Base-by-base conservation (phyloP, 2,329 filamentous ascomycete species). In the Sporothrix mexicana region DNA sequence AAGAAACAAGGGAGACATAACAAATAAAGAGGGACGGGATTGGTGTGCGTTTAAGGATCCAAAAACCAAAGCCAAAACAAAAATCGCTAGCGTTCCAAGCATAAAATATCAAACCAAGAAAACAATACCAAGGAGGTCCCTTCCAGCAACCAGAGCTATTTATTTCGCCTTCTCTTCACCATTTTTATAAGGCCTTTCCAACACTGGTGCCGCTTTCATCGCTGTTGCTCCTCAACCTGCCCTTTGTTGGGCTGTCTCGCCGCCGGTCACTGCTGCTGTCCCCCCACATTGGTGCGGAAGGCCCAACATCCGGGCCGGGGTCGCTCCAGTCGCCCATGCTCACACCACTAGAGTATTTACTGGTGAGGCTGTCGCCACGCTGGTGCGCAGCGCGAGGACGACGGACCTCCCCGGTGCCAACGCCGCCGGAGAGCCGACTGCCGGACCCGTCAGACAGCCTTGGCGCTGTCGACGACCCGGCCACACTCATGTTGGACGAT, bases 241-340 rank as follows among this genome's bases (percentile, higher is more conserved):
- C 77, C 62, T 74, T 73, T 17, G 72, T 76, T 17, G 75, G 75
- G 51, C 72, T 77, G 45, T 76, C 72, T 64, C 73, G 75, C 57
- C 76, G 66, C 49, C 41, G 49, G 25, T 49, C 51, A 20, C 41
- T 20, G 20, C 15, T 55, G 59, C 77, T 70, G 73, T 79, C 79
- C 62, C 80, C 79, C 77, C 78, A 77, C 68, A 81, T 74, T 59
- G 72, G 74, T 36, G 77, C 78, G 3, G 77, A 81, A 0, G 83
- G 82, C 0, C 86, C 86, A 0, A 88, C 81, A 74, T 88, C 87
- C 2, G 86, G 86, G 0, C 86, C 87, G 0, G 87, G 86, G 71
- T 88, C 87, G 71, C 84, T 85, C 86, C 83, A 88, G 41, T 83
- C 83, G 67, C 79, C 80, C 75, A 83, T 76, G 77, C 82, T 86